These are phyloP conservation scores for Phaeosphaeriaceae sp. DNA, from an alignment of 2,329 filamentous ascomycete species.

Conservation along the genomic window DNA sequence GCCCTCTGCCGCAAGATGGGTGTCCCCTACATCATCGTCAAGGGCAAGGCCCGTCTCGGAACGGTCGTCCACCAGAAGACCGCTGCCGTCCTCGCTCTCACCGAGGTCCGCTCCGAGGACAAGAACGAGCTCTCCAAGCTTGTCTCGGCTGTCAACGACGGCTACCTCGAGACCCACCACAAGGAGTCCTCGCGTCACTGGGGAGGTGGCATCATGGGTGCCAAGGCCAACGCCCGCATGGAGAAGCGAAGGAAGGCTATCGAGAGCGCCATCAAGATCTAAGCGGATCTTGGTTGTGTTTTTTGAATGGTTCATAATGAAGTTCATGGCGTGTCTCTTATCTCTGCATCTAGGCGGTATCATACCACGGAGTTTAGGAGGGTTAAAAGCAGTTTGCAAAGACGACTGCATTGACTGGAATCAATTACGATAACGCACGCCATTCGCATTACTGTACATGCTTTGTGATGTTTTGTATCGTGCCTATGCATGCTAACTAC, in stretches of 20 bases:
- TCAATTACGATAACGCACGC: slow-evolving; percentile 44
- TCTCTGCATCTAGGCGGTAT: slow-evolving; percentile 50
- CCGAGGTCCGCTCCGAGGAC: slow-evolving; percentile 97
- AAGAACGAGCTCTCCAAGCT: slow-evolving; percentile 98
- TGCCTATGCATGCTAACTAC: slow-evolving; percentile 4
- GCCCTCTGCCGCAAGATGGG: slow-evolving; percentile 99
- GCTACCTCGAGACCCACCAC: slow-evolving; percentile 88
- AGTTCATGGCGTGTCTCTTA: slow-evolving; percentile 48
- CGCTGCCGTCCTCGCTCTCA: slow-evolving; percentile 91
- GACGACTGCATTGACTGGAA: slow-evolving; percentile 45
- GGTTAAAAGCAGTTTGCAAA: slow-evolving; percentile 45
- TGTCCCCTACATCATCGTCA: slow-evolving; percentile 95
- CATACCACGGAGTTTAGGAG: slow-evolving; percentile 50
- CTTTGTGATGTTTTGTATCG: slow-evolving; percentile 17
- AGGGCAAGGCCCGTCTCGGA: slow-evolving; percentile 99
- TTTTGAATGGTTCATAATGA: slow-evolving; percentile 35
- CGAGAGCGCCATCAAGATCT: slow-evolving; percentile 97
- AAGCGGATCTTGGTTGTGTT: slow-evolving; percentile 54
- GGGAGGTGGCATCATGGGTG: slow-evolving; percentile 99
- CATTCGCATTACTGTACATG: slow-evolving; percentile 29
- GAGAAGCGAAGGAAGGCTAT: slow-evolving; percentile 94
- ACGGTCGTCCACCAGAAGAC: slow-evolving; percentile 99
- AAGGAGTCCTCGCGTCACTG: slow-evolving; percentile 91
- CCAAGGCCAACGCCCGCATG: slow-evolving; percentile 81
- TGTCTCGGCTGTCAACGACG: slow-evolving; percentile 94